phyloP scores from a whole-genome alignment of 192 early-diverging fungal genomes.

The Umbelopsis vinacea region DNA sequence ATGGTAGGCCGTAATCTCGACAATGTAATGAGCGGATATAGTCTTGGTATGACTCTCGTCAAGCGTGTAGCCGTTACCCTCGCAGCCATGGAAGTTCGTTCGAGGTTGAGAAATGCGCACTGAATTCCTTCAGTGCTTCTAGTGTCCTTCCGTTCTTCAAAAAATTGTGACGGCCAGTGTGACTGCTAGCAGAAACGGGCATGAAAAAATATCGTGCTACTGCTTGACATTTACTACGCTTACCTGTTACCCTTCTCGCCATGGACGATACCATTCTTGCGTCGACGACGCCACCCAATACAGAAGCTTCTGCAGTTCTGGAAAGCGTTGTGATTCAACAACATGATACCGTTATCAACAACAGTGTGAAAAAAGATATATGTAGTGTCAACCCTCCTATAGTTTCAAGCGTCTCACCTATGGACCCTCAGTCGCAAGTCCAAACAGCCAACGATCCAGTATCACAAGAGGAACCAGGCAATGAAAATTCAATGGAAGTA shows the following conservation, averaged over 20 bases:
- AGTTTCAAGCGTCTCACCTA: no score
- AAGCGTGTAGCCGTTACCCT: neutral
- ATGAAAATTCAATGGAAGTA: no score
- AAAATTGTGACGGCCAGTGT: conserved; percentile 6
- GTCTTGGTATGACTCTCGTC: neutral
- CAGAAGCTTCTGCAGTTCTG: neutral
- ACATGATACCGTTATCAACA: conserved; percentile 14
- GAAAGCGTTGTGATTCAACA: conserved; percentile 1
- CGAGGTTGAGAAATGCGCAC: neutral
- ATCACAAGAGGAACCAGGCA: no score
- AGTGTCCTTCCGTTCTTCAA: no score
- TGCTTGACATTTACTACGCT: neutral
- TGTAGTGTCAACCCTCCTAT: neutral
- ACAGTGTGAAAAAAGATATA: conserved; percentile 14
- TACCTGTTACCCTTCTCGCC: neutral
- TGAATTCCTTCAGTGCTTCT: no score
- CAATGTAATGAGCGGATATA: neutral
- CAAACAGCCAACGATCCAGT: neutral
- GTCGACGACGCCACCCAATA: neutral
- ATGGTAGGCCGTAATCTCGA: neutral
- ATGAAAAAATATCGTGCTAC: neutral
- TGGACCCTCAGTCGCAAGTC: neutral
- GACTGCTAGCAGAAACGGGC: neutral
- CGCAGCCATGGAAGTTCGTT: neutral
- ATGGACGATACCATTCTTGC: conserved; percentile 12